A percentile compares a stretch with the other conserved stretches of the same genome.
Evolutionary conservation across 345 rosid species (phyloP).

Genomic region (Hibiscus trionum): DNA sequence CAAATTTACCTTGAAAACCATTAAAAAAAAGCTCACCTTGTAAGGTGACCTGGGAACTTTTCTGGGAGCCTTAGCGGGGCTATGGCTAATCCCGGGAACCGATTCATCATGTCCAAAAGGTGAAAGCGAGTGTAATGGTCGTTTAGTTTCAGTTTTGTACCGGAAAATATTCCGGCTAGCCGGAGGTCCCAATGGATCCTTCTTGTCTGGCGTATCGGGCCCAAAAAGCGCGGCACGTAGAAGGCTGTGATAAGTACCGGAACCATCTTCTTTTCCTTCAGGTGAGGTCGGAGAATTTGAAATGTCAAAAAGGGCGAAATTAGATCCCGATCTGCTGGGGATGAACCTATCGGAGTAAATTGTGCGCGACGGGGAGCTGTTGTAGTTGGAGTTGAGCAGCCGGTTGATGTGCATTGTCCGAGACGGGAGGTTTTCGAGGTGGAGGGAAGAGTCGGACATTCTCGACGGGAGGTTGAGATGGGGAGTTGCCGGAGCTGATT

Average conservation of each 20-base stretch:
- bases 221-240: constrained; percentile 70
- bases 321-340: constrained; percentile 89
- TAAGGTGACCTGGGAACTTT: constrained; percentile 81
- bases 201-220: constrained; percentile 67
- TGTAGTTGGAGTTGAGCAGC: constrained; percentile 56
- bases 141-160: constrained; percentile 73
- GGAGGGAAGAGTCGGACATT: constrained; percentile 37
- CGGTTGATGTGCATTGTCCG: constrained; percentile 45
- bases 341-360: constrained; percentile 93
- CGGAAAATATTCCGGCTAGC: constrained; percentile 62
- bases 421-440: constrained; percentile 34
- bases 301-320: constrained; percentile 74
- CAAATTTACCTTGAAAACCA: not conserved
- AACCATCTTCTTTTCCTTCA: constrained; percentile 60
- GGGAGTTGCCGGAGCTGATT: constrained; percentile 18
- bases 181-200: constrained; percentile 31
- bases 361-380: constrained; percentile 62
- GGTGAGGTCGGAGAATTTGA: constrained; percentile 27
- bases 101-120: constrained; percentile 62
- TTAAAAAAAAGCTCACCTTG: constrained; percentile 42
- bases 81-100: constrained; percentile 48
- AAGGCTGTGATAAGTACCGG: constrained; percentile 56
- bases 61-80: constrained; percentile 70
- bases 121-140: constrained; percentile 51
- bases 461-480: constrained; percentile 53